phyloP scores from a whole-genome alignment of 1,284 basidiomycete species.

The Schizophyllum amplum region DNA sequence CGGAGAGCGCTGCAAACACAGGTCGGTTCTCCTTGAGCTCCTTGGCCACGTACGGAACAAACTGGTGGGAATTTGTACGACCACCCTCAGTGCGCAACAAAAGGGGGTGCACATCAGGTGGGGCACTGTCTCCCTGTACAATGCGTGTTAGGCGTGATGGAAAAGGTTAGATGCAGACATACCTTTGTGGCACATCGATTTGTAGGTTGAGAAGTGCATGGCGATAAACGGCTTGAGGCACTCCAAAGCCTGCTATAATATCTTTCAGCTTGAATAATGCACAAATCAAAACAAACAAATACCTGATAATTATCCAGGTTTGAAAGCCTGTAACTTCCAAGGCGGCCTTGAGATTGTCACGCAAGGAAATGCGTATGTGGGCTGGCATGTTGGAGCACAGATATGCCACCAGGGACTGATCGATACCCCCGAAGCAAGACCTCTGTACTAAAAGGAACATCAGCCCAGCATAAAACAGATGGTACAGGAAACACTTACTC shows the following conservation, averaged over 20 bases:
- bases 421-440: background rate
- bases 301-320: background rate
- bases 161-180: background rate
- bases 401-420: background rate
- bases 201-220: background rate
- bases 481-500: background rate
- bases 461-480: background rate
- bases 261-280: background rate
- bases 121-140: background rate
- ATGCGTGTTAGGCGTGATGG: background rate
- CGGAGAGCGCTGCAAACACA: background rate
- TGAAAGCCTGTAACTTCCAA: background rate
- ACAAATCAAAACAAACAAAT: no score
- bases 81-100: background rate
- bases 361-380: background rate
- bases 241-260: background rate
- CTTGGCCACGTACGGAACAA: background rate
- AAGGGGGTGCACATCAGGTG: background rate
- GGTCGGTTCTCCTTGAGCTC: background rate
- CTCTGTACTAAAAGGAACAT: background rate
- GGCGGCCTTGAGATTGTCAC: background rate
- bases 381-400: background rate
- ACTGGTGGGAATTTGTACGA: background rate
- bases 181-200: background rate
- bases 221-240: background rate